A percentile compares a stretch with the other conserved stretches of the same genome.
Evolutionary conservation across 1,284 basidiomycete species (phyloP).

Genomic region (Ceratobasidium sp.): DNA sequence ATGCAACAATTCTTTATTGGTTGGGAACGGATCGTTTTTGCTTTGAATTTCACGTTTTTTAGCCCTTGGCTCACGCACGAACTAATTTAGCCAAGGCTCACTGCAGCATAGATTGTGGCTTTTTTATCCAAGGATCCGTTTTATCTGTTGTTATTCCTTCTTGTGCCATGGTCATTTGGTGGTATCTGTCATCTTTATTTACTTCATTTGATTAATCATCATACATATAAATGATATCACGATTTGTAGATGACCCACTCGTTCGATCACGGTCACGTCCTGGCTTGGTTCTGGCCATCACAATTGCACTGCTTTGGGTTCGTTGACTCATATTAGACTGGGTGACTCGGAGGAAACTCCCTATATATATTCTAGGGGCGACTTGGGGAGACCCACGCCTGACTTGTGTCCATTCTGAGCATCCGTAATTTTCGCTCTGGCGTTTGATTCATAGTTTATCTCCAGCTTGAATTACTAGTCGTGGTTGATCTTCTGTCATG

Average conservation of each 20-base stretch:
- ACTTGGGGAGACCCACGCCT: no score
- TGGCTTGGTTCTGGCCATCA: neutral
- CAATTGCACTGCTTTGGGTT: neutral
- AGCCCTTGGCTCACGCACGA: neutral
- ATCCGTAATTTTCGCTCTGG: no score
- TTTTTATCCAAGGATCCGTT: slow-evolving; percentile 21
- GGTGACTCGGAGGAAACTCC: neutral
- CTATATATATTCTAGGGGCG: no score
- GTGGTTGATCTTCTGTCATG: neutral
- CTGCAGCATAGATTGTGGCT: slow-evolving; percentile 40
- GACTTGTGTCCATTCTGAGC: no score
- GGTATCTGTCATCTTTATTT: neutral
- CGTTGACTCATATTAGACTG: slow-evolving; percentile 1
- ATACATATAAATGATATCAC: slow-evolving; percentile 11
- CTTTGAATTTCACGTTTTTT: neutral
- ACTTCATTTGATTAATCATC: slow-evolving; percentile 13
- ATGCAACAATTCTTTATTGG: neutral
- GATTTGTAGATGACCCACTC: neutral
- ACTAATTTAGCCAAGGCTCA: slow-evolving; percentile 21
- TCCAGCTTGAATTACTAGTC: neutral
- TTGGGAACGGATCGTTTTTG: slow-evolving; percentile 5
- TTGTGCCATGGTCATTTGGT: neutral
- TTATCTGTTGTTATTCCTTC: slow-evolving; percentile 13
- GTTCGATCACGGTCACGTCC: neutral
- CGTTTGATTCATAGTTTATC: no score